Percentiles rank a stretch among this genome's conserved stretches.
Evolutionary conservation across 2,329 filamentous ascomycete species (phyloP).

Genomic region (Diaporthe nobilis): DNA sequence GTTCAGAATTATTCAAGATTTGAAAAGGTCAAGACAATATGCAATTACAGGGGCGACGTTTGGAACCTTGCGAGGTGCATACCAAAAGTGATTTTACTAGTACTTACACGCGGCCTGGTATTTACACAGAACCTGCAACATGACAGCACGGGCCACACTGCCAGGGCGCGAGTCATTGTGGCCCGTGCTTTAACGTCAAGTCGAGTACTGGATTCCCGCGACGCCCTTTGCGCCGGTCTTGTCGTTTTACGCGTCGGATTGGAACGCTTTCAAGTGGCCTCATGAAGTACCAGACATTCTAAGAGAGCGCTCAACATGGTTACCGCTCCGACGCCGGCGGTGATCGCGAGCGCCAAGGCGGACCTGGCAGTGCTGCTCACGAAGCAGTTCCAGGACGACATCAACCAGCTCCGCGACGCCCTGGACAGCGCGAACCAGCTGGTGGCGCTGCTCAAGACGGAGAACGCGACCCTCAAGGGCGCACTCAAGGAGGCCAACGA

Average conservation of each 20-base stretch:
- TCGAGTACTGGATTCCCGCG: background rate
- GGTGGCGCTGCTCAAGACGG: slow-evolving; percentile 32
- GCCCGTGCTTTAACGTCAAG: slow-evolving; percentile 11
- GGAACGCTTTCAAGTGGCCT: background rate
- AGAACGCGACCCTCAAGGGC: slow-evolving; percentile 37
- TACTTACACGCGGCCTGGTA: too few relatives aligned
- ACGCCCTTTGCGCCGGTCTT: background rate
- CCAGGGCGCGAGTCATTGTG: background rate
- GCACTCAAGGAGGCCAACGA: slow-evolving; percentile 25
- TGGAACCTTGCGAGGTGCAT: too few relatives aligned
- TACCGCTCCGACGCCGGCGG: background rate
- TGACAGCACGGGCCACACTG: background rate
- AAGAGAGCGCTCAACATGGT: background rate
- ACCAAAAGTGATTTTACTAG: too few relatives aligned
- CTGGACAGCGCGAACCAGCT: slow-evolving; percentile 36
- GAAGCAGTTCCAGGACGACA: slow-evolving; percentile 39
- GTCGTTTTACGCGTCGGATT: background rate
- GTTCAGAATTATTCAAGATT: too few relatives aligned
- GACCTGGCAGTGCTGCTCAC: slow-evolving; percentile 39
- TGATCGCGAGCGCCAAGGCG: slow-evolving; percentile 37
- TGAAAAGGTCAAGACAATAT: too few relatives aligned
- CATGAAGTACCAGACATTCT: background rate
- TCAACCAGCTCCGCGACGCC: slow-evolving; percentile 40
- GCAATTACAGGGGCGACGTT: too few relatives aligned
- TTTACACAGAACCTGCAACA: too few relatives aligned